Percentiles rank a stretch among this genome's conserved stretches.
These are phyloP conservation scores for Thymus quinquecostatus DNA, from an alignment of 257 asterid genomes.

Conservation along the genomic window DNA sequence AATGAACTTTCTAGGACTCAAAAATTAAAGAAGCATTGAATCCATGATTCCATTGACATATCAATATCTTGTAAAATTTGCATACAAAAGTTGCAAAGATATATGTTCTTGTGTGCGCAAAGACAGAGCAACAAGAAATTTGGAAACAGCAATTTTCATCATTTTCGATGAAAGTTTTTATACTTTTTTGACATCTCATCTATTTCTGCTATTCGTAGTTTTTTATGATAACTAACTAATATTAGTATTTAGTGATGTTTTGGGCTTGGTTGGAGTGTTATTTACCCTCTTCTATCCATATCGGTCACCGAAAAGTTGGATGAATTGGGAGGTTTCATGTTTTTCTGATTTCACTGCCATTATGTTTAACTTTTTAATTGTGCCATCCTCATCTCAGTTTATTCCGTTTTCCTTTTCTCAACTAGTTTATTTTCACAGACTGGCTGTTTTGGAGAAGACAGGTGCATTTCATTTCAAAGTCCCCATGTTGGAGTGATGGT, in stretches of 20 bases:
- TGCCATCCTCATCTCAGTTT: slow-evolving; percentile 8
- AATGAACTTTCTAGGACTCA: not conserved
- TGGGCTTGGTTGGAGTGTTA: not conserved
- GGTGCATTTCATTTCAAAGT: slow-evolving; percentile 67
- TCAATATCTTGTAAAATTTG: not conserved
- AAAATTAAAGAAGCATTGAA: not conserved
- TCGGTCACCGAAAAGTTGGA: not conserved
- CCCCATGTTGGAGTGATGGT: slow-evolving; percentile 65
- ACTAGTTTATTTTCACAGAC: slow-evolving; percentile 55
- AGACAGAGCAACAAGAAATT: not conserved
- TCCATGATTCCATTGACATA: not conserved
- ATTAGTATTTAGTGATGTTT: not conserved
- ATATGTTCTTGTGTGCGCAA: not conserved
- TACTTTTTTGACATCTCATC: not conserved
- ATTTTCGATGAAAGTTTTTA: not conserved
- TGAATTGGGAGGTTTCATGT: not conserved
- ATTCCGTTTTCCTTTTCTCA: slow-evolving; percentile 28
- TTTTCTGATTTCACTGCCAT: not conserved
- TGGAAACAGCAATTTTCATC: not conserved
- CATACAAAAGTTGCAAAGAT: not conserved
- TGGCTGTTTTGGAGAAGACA: slow-evolving; percentile 67
- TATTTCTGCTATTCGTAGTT: not conserved
- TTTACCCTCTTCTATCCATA: not conserved
- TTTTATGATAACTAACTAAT: not conserved
- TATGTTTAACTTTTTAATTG: not conserved